Base-by-base conservation (phyloP, 1,284 basidiomycete species). In the Cutaneotrichosporon spelunceum region DNA sequence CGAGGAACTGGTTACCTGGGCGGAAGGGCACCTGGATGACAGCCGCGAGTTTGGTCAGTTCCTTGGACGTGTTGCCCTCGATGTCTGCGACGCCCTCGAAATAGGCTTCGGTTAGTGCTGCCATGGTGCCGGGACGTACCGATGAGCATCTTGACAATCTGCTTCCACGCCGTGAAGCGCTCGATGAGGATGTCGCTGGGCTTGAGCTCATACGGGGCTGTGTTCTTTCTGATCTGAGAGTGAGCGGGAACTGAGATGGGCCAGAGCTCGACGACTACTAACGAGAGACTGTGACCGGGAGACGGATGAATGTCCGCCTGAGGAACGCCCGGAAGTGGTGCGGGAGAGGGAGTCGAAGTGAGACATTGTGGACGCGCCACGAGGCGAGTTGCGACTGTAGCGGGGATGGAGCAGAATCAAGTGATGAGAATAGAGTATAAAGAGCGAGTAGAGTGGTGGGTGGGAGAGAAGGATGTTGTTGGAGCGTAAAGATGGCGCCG, bases 21-120 rank as follows among this genome's bases (percentile, higher is more conserved):
- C 89, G 83, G 83, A 98, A 98, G 2, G 96, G 96, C 2, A 98
- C 95, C 79, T 99, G 95, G 70, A 99, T 95, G 66, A 98, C 93
- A 11, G 89, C 92, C n/a, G 90, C 91, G 56, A 99, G 87, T 80
- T 96, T 96, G 53, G 90, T 91, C 77, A 98, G 85, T 80, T 98
- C 95, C 71, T 88, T 88, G 44, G 93, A 93, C 21, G 92, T 90
- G 80, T 95, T 95, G 80, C 91, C 93, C 81, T 97, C 89, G 62
- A 96, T 93, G 75, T 95, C 92, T 19, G 93, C 93, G 57, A 95
- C 85, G 62, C 94, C 94, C 84, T 90, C 80, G 59, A 81, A 81
- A 77, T 82, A 82, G 69, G 78, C 77, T 77, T 59, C 19, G 58
- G 61, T 21, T 26, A 24, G 55, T 13, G 13, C 14, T 29, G 14